Percentiles rank a stretch among this genome's conserved stretches.
phyloP scores from a whole-genome alignment of 495 filamentous ascomycete species.

The Hyaloscypha variabilis region DNA sequence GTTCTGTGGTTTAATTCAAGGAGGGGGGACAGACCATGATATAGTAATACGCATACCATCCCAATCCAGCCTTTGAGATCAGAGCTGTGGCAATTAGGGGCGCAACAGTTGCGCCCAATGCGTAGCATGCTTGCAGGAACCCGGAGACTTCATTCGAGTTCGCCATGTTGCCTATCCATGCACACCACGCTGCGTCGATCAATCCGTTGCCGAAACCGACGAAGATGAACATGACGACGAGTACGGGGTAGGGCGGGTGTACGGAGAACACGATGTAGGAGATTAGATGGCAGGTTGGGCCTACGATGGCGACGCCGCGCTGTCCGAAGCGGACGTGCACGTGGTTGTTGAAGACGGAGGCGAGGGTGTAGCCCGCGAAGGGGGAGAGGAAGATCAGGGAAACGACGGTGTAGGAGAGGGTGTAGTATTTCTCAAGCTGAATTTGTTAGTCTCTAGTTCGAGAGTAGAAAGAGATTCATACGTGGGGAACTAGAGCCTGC shows the following conservation, averaged over 20 bases:
- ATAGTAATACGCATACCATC: slow-evolving; percentile 70
- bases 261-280: slow-evolving; percentile 68
- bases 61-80: slow-evolving; percentile 53
- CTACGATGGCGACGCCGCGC: slow-evolving; percentile 71
- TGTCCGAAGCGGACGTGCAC: slow-evolving; percentile 65
- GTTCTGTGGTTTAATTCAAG: slow-evolving; percentile 34
- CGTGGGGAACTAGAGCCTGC: slow-evolving; percentile 63
- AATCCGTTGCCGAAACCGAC: slow-evolving; percentile 74
- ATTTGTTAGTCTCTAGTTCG: neutral
- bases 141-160: slow-evolving; percentile 71
- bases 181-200: slow-evolving; percentile 75
- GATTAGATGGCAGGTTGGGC: slow-evolving; percentile 63
- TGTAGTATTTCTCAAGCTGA: slow-evolving; percentile 66
- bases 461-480: slow-evolving; percentile 25
- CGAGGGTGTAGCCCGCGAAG: slow-evolving; percentile 76
- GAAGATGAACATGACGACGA: slow-evolving; percentile 70
- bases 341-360: slow-evolving; percentile 66
- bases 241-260: slow-evolving; percentile 75
- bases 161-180: slow-evolving; percentile 77
- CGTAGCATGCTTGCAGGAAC: slow-evolving; percentile 72
- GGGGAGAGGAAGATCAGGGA: slow-evolving; percentile 82
- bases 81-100: slow-evolving; percentile 78
- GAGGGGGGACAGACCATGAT: slow-evolving; percentile 41
- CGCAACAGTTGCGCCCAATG: slow-evolving; percentile 71
- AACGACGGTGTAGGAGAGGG: slow-evolving; percentile 73